Base-by-base conservation (phyloP, 1,284 basidiomycete species). In the Kwoniella shivajii region DNA sequence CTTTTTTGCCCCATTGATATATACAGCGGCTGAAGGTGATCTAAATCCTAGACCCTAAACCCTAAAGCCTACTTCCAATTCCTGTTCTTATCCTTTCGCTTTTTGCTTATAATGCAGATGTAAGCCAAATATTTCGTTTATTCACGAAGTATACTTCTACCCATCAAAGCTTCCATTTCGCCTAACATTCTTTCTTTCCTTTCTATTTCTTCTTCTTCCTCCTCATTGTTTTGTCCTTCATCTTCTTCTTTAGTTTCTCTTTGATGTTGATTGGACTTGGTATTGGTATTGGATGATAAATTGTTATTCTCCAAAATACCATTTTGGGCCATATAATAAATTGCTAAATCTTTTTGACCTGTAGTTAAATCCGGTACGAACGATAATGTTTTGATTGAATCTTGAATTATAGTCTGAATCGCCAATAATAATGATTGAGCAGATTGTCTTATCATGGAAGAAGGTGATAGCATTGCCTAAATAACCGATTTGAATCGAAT, bases 271-370 rank as follows among this genome's bases (percentile, higher is more conserved):
- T 22, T n/a, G 16, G 24, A 44, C 42, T 44, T 33, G 29, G 30
- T 37, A 18, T 34, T 24, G n/a, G 14, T 33, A 13, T 36, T 16
- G 16, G 24, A 3, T 26, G n/a, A 38, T 14, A 11, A 26, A 2
- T n/a, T n/a, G 4, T 24, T 34, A 31, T 37, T 48, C 24, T 58
- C 56, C 30, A 64, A 45, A 2, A 68, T 46, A 7, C 67, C 67
- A 54, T 73, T 71, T 50, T 71, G 68, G 36, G 67, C 65, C 67
- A 77, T 72, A 52, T 76, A 62, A 50, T 76, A 74, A 24, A 69
- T 64, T 6, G 60, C 66, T 31, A 78, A 60, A 54, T 71, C 63
- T 48, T 71, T 67, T 46, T 77, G 73, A 18, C 59, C 63, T 11
- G 50, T 33, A 4, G 54, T 56, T 16, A 78, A 59, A 0, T 49